Conservation (phyloP, 2,329 filamentous ascomycete genomes). For the Leptodontidium sp. region DNA sequence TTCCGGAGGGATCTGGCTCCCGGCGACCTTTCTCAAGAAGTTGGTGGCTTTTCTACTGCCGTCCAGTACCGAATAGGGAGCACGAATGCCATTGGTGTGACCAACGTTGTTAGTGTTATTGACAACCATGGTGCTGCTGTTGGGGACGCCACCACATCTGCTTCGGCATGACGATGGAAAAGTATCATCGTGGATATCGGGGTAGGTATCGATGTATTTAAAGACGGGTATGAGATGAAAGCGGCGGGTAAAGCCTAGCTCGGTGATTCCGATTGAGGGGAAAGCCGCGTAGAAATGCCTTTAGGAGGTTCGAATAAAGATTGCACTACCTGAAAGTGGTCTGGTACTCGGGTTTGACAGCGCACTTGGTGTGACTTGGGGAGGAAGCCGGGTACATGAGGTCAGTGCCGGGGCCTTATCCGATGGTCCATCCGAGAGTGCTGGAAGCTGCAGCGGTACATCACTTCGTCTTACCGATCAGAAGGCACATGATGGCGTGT, state of each 20-base stretch:
- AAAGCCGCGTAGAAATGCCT: not conserved
- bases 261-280: not conserved
- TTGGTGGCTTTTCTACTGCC: slow-evolving; percentile 39
- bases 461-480: not conserved
- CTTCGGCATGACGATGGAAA: slow-evolving; percentile 12
- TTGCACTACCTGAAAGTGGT: slow-evolving; percentile 12
- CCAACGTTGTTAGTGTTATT: not conserved
- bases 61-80: slow-evolving; percentile 40
- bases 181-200: not conserved
- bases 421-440: not conserved
- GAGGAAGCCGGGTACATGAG: slow-evolving; percentile 15
- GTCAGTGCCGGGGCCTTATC: slow-evolving; percentile 16
- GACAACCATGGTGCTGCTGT: slow-evolving; percentile 11
- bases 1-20: slow-evolving; percentile 37
- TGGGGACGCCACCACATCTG: slow-evolving; percentile 17
- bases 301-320: not conserved
- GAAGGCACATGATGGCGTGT: not conserved
- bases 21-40: slow-evolving; percentile 30
- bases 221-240: slow-evolving; percentile 2
- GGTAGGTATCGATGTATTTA: slow-evolving; percentile 3
- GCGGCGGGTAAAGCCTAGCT: slow-evolving; percentile 18
- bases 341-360: not conserved
- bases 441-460: not conserved
- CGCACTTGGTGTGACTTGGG: not conserved
- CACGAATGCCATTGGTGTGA: slow-evolving; percentile 22